Percentiles rank a stretch among this genome's conserved stretches.
These are phyloP conservation scores for Pleurotus citrinopileatus DNA, from an alignment of 768 basidiomycete species.

Conservation along the genomic window DNA sequence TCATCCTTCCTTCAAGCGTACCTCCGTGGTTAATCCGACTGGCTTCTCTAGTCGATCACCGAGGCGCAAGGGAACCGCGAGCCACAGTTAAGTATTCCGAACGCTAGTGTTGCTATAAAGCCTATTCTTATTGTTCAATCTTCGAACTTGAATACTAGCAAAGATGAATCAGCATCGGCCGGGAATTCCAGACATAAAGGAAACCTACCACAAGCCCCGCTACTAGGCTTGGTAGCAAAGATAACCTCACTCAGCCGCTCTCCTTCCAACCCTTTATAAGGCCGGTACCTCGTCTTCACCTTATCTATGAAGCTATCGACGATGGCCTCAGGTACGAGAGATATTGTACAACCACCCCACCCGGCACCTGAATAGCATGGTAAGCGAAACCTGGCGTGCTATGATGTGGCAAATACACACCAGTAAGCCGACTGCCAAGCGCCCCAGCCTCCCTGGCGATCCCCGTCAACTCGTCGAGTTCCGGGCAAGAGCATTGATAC, in stretches of 20 bases:
- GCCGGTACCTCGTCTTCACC: slow-evolving; percentile 56
- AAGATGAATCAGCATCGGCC: too few relatives aligned
- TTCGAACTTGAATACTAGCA: slow-evolving; percentile 10
- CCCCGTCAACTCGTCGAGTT: slow-evolving; percentile 66
- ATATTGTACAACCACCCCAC: slow-evolving; percentile 91
- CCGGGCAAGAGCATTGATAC: slow-evolving; percentile 79
- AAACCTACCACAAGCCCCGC: slow-evolving; percentile 75
- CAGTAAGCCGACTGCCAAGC: slow-evolving; percentile 81
- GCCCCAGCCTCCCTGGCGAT: slow-evolving; percentile 73
- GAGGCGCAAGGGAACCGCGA: too few relatives aligned
- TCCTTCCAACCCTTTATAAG: slow-evolving; percentile 60
- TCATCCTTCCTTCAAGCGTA: too few relatives aligned
- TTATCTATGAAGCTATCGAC: slow-evolving; percentile 63
- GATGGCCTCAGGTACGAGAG: slow-evolving; percentile 63
- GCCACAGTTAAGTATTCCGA: too few relatives aligned
- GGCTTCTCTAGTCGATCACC: too few relatives aligned
- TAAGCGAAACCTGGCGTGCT: background rate
- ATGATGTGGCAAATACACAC: slow-evolving; percentile 27
- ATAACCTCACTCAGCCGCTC: slow-evolving; percentile 63
- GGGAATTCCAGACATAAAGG: too few relatives aligned
- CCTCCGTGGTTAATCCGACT: too few relatives aligned
- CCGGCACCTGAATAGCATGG: slow-evolving; percentile 58
- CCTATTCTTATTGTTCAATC: too few relatives aligned
- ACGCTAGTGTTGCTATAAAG: too few relatives aligned
- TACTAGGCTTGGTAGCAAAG: slow-evolving; percentile 82